Evolutionary conservation across 805 yeast species (phyloP), one percentile per base, ranked within the genome.

Genomic region (Kluyveromyces nonfermentans): DNA sequence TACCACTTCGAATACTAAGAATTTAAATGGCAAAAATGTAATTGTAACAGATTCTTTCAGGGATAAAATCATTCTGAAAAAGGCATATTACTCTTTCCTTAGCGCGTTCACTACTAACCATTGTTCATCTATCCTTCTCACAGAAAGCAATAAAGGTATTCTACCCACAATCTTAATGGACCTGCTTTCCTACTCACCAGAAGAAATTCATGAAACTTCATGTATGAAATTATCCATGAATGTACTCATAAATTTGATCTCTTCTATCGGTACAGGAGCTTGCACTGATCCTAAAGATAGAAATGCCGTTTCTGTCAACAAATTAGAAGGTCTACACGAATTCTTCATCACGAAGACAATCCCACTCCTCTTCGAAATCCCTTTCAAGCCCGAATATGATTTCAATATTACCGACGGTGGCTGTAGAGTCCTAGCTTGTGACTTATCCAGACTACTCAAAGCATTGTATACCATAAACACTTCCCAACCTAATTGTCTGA

Each of bases 341-440:
- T 76, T 77, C 55, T 72, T 89, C 46, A 76, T 85, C 62, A 77
- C 80, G 41, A 81, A 80, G 50, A 70, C 78, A 21, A 73, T 88
- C 3, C 74, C 81, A 40, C 65, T 85, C 43, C 71, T 81, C 31
- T 84, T 87, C 67, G 89, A 86, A 60, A 68, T 87, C 39, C 86
- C 95, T n/a, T 80, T 85, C 59, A 80, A 82, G 52, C 74, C 80
- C 31, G 73, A 74, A 28, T 60, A 60, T 39, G 73, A 71, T 32
- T 80, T 82, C 53, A 77, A 82, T 55, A 67, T 80, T 40, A 77
- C 78, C 50, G 96, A 88, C 60, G 95, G 95, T 4, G 89, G 85
- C 58, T 77, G 75, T 51, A 73, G 90, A 55, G 72, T 80, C 46
- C 72, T 85, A 33, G 80, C 87, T 1, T 76, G 78, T 50, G 98